Conservation (phyloP, 257 asterid species). For the Echites panduratus region DNA sequence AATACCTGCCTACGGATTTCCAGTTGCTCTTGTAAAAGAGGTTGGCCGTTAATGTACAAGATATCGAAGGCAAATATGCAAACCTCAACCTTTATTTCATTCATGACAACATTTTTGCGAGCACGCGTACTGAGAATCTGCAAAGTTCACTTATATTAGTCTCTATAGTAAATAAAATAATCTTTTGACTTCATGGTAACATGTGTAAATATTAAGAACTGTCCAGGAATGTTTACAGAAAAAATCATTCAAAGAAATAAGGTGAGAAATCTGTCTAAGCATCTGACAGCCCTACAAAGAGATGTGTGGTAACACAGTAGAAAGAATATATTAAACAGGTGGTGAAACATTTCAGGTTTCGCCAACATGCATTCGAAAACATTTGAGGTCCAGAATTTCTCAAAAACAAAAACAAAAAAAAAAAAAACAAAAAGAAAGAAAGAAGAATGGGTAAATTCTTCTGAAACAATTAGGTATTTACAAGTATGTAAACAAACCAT, state of each 20-base stretch:
- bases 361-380: neutral
- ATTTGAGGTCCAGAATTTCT: neutral
- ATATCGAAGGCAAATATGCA: constrained; percentile 94
- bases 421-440: neutral
- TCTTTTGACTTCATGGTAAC: neutral
- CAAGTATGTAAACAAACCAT: neutral
- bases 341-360: neutral
- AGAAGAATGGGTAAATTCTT: neutral
- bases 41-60: constrained; percentile 73
- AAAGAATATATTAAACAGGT: neutral
- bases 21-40: constrained; percentile 84
- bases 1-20: constrained; percentile 81
- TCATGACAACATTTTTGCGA: constrained; percentile 71
- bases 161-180: neutral
- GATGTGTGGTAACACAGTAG: neutral
- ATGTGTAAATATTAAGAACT: neutral
- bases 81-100: constrained; percentile 77
- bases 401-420: neutral
- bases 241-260: neutral
- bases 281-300: neutral
- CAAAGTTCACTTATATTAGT: constrained; percentile 20
- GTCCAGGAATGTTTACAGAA: neutral
- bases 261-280: neutral
- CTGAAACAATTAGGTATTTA: neutral
- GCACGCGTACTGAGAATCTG: constrained; percentile 91